Base-by-base conservation (phyloP, 2,329 filamentous ascomycete genomes). In the Huntiella moniliformis region DNA sequence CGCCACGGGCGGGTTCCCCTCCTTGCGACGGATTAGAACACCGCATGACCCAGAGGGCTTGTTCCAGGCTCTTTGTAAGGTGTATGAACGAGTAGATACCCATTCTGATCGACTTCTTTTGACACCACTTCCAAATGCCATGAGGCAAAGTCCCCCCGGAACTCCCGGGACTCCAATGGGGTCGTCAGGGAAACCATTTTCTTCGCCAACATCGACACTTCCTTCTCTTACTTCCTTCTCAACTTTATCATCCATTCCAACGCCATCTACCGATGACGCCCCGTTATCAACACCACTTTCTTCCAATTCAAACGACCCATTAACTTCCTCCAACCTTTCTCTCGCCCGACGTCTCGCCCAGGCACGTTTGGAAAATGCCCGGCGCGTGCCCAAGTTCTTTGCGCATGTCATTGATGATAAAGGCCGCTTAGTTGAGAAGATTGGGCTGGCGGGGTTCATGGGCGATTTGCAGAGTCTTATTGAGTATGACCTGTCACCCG, bases 21-120 rank as follows among this genome's bases (percentile, higher is more conserved):
- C 61, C 0, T 66, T 87, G 7, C 64, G 62, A 7, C 62, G 56
- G 1, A 60, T 86, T 13, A 73, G 81, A 45, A 66, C 74, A 0
- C 82, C 79, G 1, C 74, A 74, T 48, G 82, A 87, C 52, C 71
- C 78, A 1, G 71, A 82, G 4, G 82, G 80, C 18, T 53, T 72
- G 5, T 74, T 86, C 51, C 82, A 87, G 59, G 61, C 65, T 1
- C 66, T 85, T 1, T 87, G 82, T 58, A 70, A 68, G 38, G 80
- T 80, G 1, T 62, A 68, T 3, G 70, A 71, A 28, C 65, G 66
- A 28, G 63, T 73, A 15, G 67, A 74, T 36, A 61, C 70, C 16
- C 64, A 68, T 1, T 60, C 59, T 7, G 70, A 75, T 51, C 65
- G 66, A 16, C 68, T 66, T 55, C 62, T 61, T 15, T 54, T 34